These are phyloP conservation scores for Carex arenaria DNA, from an alignment of 202 grass and related monocot species.

Conservation along the genomic window DNA sequence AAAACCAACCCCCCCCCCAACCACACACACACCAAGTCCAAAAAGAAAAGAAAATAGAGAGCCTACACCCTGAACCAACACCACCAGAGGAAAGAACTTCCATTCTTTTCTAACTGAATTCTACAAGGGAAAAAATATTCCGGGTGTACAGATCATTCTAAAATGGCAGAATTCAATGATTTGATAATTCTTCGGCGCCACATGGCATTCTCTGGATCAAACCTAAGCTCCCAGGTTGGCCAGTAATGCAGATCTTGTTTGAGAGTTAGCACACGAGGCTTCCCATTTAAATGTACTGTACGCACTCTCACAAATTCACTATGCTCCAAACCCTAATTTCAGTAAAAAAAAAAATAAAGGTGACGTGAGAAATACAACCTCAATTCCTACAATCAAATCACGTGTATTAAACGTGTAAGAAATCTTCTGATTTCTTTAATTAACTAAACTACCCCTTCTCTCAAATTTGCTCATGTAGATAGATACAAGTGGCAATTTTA, in stretches of 20 bases:
- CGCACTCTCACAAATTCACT: constrained; percentile 94
- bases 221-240: constrained; percentile 93
- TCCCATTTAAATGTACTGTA: constrained; percentile 92
- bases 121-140: background rate
- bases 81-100: background rate
- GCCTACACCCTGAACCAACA: background rate
- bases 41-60: background rate
- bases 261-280: constrained; percentile 82
- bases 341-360: background rate
- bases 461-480: background rate
- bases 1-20: background rate
- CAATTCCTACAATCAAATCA: background rate
- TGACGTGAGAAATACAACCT: background rate
- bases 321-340: constrained; percentile 71
- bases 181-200: constrained; percentile 89
- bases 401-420: background rate
- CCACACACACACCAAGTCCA: background rate
- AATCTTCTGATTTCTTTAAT: background rate
- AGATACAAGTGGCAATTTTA: background rate
- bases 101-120: background rate
- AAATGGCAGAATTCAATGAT: constrained; percentile 43
- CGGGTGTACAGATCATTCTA: background rate
- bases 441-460: background rate
- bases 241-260: constrained; percentile 99
- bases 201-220: constrained; percentile 77